Percentiles rank a stretch among this genome's conserved stretches.
Conservation (phyloP, 352 stramenopile genomes). For the Halophytophthora batemanensis region DNA sequence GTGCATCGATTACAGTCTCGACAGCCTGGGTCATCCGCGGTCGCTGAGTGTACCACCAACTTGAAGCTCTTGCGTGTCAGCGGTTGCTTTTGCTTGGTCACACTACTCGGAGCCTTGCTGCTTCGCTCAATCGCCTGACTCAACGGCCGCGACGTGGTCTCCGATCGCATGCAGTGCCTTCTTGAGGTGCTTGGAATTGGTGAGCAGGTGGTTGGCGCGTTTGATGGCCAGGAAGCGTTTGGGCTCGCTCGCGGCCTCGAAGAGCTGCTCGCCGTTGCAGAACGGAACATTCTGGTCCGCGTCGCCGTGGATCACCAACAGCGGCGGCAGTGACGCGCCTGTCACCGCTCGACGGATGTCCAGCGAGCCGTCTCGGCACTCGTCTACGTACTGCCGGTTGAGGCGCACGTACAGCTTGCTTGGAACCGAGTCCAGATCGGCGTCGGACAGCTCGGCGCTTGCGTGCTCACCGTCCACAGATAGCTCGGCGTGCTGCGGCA, state of each 20-base stretch:
- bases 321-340: conserved; percentile 12
- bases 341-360: conserved; percentile 42
- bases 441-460: conserved; percentile 14
- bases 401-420: conserved; percentile 65
- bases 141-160: conserved; percentile 18
- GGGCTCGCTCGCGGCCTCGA: conserved; percentile 44
- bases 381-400: conserved; percentile 44
- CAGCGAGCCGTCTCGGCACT: conserved; percentile 41
- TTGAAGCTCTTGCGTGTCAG: conserved; percentile 12
- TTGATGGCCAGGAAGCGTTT: conserved; percentile 55
- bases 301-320: conserved; percentile 72
- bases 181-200: conserved; percentile 75
- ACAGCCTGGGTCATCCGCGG: no score
- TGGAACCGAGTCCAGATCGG: conserved; percentile 14
- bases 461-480: conserved; percentile 38
- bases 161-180: conserved; percentile 50
- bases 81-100: no score
- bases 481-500: conserved; percentile 32
- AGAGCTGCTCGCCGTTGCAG: conserved; percentile 49
- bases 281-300: conserved; percentile 61
- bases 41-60: conserved; percentile 1
- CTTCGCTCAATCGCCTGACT: neutral
- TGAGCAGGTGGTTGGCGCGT: conserved; percentile 72
- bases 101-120: neutral
- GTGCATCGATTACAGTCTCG: no score